A percentile compares a stretch with the other conserved stretches of the same genome.
Conservation (phyloP, 768 basidiomycete species). For the Kwoniella dendrophila region DNA sequence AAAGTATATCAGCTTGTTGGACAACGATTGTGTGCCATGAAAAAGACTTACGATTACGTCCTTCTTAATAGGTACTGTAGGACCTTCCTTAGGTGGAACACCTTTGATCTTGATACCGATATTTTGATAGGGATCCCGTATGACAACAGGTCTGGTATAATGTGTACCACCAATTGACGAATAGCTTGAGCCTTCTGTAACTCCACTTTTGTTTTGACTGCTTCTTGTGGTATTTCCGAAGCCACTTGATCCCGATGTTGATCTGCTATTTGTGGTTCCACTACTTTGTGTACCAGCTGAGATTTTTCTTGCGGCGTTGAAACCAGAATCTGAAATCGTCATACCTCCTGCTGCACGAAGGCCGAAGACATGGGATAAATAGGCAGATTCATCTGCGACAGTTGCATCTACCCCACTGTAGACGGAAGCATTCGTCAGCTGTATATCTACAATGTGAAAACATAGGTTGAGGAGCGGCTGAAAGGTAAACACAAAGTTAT, state of each 20-base stretch:
- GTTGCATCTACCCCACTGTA: constrained; percentile 44
- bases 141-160: constrained; percentile 17
- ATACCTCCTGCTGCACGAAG: constrained; percentile 24
- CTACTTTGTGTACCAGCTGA: constrained; percentile 16
- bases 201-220: constrained; percentile 2
- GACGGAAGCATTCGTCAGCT: constrained; percentile 8
- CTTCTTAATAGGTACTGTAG: background rate
- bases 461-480: background rate
- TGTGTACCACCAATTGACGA: constrained; percentile 12
- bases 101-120: constrained; percentile 22
- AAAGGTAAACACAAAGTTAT: background rate
- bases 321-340: background rate
- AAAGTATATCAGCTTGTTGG: too few species aligned
- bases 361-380: constrained; percentile 26
- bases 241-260: constrained; percentile 16
- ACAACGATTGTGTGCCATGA: background rate
- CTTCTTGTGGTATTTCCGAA: background rate
- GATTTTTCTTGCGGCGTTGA: background rate
- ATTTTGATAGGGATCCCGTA: constrained; percentile 29
- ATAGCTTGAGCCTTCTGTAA: constrained; percentile 21
- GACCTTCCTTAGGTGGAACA: constrained; percentile 2
- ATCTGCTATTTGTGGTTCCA: constrained; percentile 7
- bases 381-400: constrained; percentile 35
- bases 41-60: background rate
- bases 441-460: background rate